Evolutionary conservation across 2,329 filamentous ascomycete genomes (phyloP).

Genomic region (Pseudopithomyces maydicus): DNA sequence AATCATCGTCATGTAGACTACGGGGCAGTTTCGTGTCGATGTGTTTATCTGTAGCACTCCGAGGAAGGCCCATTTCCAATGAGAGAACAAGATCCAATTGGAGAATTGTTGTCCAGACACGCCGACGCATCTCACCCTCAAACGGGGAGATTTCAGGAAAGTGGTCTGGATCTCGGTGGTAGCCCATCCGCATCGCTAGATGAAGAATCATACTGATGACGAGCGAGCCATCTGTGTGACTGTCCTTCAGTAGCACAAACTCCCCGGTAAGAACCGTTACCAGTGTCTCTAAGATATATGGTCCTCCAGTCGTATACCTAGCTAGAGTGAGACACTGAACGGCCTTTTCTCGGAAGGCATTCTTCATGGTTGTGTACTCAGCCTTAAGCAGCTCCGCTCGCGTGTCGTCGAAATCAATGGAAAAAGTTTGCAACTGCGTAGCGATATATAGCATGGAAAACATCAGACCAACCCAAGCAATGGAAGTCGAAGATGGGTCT

Average conservation of each 20-base stretch:
- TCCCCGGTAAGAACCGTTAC: not conserved
- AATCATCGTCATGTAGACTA: conserved; percentile 44
- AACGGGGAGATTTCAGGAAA: conserved; percentile 51
- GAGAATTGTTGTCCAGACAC: conserved; percentile 60
- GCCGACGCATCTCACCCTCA: conserved; percentile 62
- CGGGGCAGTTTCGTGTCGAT: conserved; percentile 38
- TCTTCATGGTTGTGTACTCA: conserved; percentile 10
- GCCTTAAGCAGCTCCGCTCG: not conserved
- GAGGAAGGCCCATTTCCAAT: conserved; percentile 36
- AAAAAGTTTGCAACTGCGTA: not conserved
- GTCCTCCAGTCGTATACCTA: conserved; percentile 1
- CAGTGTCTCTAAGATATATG: not conserved
- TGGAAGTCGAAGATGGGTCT: not conserved
- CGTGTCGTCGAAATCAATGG: not conserved
- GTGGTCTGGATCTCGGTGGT: conserved; percentile 40
- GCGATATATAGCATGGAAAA: not conserved
- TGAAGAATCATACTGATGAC: conserved; percentile 15
- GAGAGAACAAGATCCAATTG: conserved; percentile 39
- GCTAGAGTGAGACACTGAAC: conserved; percentile 22
- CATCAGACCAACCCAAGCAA: not conserved
- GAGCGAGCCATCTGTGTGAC: conserved; percentile 14
- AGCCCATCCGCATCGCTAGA: conserved; percentile 36
- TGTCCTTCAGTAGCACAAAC: not conserved
- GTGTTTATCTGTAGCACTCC: conserved; percentile 29
- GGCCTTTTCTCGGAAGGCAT: conserved; percentile 15